phyloP scores from a whole-genome alignment of 1,139 yeast species.

The Hyphopichia buzzinii region DNA sequence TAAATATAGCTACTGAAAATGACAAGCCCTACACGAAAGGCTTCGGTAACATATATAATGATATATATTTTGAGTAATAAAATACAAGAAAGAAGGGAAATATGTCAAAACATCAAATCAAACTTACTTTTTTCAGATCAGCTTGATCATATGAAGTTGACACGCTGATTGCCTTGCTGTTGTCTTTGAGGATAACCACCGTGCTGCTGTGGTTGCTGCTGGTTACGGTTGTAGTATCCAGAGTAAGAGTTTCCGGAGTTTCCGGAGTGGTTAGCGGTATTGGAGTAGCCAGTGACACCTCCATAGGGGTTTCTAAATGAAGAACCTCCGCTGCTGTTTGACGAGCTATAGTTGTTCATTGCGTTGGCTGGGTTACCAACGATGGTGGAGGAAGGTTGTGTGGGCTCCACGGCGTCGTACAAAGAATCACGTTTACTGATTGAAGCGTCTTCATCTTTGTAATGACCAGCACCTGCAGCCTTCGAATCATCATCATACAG shows the following conservation, averaged over 20 bases:
- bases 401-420: slow-evolving; percentile 36
- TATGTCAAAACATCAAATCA: not conserved
- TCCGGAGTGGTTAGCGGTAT: not conserved
- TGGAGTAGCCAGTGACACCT: not conserved
- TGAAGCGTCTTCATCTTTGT: slow-evolving; percentile 1
- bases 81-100: not conserved
- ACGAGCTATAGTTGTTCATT: slow-evolving; percentile 18
- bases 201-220: not conserved
- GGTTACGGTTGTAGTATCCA: not conserved
- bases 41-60: too few relatives aligned
- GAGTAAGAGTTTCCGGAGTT: not conserved
- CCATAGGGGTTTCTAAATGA: not conserved
- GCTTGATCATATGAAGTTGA: not conserved
- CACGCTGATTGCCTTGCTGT: not conserved
- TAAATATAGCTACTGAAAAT: too few relatives aligned
- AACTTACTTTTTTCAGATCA: not conserved
- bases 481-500: slow-evolving; percentile 32
- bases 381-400: slow-evolving; percentile 44
- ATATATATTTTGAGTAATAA: too few relatives aligned
- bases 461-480: slow-evolving; percentile 4
- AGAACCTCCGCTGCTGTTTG: not conserved
- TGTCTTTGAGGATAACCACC: not conserved
- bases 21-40: too few relatives aligned
- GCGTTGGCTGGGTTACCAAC: slow-evolving; percentile 43
- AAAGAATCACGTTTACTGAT: slow-evolving; percentile 31